Evolutionary conservation across 495 filamentous ascomycete species (phyloP), one percentile per base, ranked within the genome.

Genomic region (Daldinia decipiens): DNA sequence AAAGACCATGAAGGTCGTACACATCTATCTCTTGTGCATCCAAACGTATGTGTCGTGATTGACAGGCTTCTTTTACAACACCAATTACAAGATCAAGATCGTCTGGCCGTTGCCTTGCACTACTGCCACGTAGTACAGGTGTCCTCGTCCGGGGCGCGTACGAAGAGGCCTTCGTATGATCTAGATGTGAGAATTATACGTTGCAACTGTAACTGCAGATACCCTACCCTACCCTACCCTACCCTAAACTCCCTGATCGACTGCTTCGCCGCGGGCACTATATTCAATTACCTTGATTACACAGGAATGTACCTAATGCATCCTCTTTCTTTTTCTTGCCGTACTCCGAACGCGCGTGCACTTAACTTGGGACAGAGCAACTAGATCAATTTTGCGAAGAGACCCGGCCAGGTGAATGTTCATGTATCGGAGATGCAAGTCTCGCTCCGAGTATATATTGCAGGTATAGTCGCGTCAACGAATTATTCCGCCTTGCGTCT

Each of bases 151-250:
- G 52, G 55, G 31, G 65, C 59, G 70, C 50, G 60, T 65, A 72
- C 55, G 60, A 43, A 65, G 40, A 54, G 21, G 45, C 29, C 60
- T 47, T 65, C 55, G 51, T 68, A 57, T 65, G 65, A 61, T 61
- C 54, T 57, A 50, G 59, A 56, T 27, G 15, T 53, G 69, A 62
- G 21, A 32, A 60, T 45, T 45, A 68, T 72, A 61, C 70, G n/a
- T n/a, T n/a, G n/a, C 70, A 72, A 64, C 64, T 68, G 70, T 56
- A 72, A 56, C 65, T 72, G 70, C 70, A 72, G 70, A 72, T 72
- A 65, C 56, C 70, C 70, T 68, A 63, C 39, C 26, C 27, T 43
- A 15, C n/a, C n/a, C n/a, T 72, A 65, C 56, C 70, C 70, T 68
- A 63, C 39, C 26, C 27, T 43, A 15, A 47, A 27, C 64, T 39